Base-by-base conservation (phyloP, 2,329 filamentous ascomycete genomes). In the Herpomyces periplanetae region DNA sequence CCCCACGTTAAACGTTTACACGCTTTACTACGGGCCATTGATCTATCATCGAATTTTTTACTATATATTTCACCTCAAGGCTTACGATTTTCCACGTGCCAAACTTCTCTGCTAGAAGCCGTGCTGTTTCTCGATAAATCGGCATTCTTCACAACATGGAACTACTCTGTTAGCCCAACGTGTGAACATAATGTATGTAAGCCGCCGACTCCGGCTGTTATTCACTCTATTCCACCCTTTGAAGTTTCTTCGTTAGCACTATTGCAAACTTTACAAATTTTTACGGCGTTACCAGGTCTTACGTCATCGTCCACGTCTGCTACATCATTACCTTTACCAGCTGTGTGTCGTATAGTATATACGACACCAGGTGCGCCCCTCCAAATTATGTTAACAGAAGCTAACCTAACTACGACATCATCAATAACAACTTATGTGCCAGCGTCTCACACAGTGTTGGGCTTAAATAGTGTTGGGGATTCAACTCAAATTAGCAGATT, bases 221-320 rank as follows among this genome's bases (percentile, higher is more conserved):
- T 30, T 3, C 25, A 34, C 8, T 33, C 44, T 3, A 47, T 53
- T 12, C 59, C 66, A 4, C 53, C 51, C 19, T 96, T 96, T 34
- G 62, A 84, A 33, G 61, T 91, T 26, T 80, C 71, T 2, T 51
- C 96, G 5, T 49, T 61, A 3, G 66, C 75, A 8, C 51, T 96
- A 3, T 53, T 96, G 20, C 80, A 91, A 40, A 85, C 75, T 0
- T 49, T 96, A 4, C 75, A 88, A 32, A 91, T 96, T 19, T 85
- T 96, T 31, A 24, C 10, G 27, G 26, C 14, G 27, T 30, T 18
- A 42, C 40, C 10, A 42, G 44, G 23, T 39, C 42, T 4, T 27
- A 30, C 19, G 29, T 26, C 22, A 27, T 27, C 9, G 35, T 7
- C 31, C 19, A 25, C 8, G 21, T 20, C 16, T 21, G 33, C 48